Base-by-base conservation (phyloP, 2,329 filamentous ascomycete genomes). In the Alternaria gaisen region DNA sequence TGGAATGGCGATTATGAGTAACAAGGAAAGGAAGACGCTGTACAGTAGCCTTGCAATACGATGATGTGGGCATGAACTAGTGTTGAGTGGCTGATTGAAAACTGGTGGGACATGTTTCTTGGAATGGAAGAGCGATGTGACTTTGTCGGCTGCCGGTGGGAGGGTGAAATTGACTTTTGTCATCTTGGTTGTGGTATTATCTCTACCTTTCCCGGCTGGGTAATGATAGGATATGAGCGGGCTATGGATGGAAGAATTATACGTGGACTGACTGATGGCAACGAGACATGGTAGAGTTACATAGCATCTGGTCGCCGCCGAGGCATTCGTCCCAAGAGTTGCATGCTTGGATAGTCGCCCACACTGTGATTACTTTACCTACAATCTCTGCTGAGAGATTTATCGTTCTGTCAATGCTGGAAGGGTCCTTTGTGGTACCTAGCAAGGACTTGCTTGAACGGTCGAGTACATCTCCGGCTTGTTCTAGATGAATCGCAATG, bases 381-480 rank as follows among this genome's bases (percentile, higher is more conserved):
- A 50, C 52, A 56, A 55, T 57, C 61, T 53, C 57, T 52, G 44
- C 53, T 50, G 44, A 59, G 43, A 50, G 52, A 22, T 24, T 38
- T 34, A 57, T 28, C 36, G 22, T 60, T 65, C 64, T 62, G 59
- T 72, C 69, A 73, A 77, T 77, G 75, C 75, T 73, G 55, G 69
- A 57, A 58, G 64, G 65, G 61, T 66, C 62, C 41, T 64, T 61
- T 40, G 47, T 64, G 43, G 40, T 40, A 55, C 53, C 48, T 48
- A 57, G 58, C 65, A 50, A 63, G 61, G 63, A 38, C 9, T 58
- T 48, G 70, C 71, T 71, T 75, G 65, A 64, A 69, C 62, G 60
- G 65, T 55, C 44, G 56, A 50, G 62, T 60, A 55, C 53, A 59
- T 58, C 59, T 55, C 65, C 67, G 64, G 58, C 63, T 47, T 46